Conservation (phyloP, 805 yeast genomes). For the Nakazawaea wyomingensis region DNA sequence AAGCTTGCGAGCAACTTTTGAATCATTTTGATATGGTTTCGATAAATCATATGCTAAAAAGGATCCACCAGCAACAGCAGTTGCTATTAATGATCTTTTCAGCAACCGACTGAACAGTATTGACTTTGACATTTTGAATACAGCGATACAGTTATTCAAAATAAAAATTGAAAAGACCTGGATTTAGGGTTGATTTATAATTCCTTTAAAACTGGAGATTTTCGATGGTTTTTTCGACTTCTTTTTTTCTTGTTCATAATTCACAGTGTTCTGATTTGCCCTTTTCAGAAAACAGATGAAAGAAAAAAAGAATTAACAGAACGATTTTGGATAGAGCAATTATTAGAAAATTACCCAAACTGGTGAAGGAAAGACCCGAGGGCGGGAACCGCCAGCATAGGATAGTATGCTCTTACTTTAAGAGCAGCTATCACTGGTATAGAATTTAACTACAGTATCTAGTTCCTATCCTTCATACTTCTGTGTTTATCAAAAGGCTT, state of each 20-base stretch:
- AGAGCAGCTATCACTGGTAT: no score
- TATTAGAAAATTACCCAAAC: not conserved
- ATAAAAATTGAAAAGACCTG: not conserved
- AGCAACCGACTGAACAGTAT: slow-evolving; percentile 3
- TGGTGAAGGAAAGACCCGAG: no score
- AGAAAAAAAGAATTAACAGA: no score
- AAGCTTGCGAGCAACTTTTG: slow-evolving; percentile 13
- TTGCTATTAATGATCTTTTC: slow-evolving; percentile 2
- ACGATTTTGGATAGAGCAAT: no score
- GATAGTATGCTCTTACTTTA: no score
- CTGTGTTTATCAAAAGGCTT: not conserved
- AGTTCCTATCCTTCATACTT: not conserved
- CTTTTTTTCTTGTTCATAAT: not conserved
- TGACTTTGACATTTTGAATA: slow-evolving; percentile 8
- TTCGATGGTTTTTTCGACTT: not conserved
- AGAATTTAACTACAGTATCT: no score
- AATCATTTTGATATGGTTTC: slow-evolving; percentile 6
- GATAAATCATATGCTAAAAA: not conserved
- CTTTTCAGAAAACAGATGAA: not conserved
- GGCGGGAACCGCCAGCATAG: no score
- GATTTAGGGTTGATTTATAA: not conserved
- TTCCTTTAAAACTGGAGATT: not conserved
- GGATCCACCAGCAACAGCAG: slow-evolving; percentile 9
- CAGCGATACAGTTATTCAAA: no score
- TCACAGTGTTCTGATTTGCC: slow-evolving; percentile 1